Evolutionary conservation across 1,284 basidiomycete genomes (phyloP), one percentile per base, ranked within the genome.

Genomic region (Ceratobasidium sp.): DNA sequence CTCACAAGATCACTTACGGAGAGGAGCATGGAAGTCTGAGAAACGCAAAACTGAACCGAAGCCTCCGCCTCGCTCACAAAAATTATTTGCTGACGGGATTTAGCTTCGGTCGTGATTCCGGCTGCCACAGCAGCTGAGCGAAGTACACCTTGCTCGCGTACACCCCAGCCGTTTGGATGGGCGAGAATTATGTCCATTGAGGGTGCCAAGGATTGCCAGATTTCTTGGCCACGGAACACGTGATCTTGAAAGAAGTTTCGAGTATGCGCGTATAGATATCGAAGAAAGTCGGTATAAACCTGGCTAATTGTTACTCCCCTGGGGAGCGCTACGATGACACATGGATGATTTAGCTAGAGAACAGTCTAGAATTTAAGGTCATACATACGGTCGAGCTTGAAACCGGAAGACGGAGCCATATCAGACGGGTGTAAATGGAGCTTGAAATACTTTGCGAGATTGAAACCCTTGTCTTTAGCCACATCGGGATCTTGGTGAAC

Each of bases 41-140:
- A n/a, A n/a, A n/a, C n/a, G 20, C 68, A 77, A 33, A 78, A 81
- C 55, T 81, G 80, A 4, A 81, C 78, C 0, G 77, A 77, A 4
- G 80, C 80, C 28, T 81, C 80, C 1, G 63, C 80, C 49, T 81
- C 80, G 10, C 67, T 72, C 1, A 81, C 72, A 40, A 81, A 81
- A 0, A 33, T 33, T 5, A 81, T 67, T 1, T 66, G 68, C 0
- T 33, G 2, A 7, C 13, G 9, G 4, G 55, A 64, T 1, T 3
- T 1, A 7, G n/a, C 3, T 28, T 3, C 1, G 12, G 28, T 56
- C 0, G 42, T 28, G 9, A 46, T 10, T 2, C 60, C 75, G 13
- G 67, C 78, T 20, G 44, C 5, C 9, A 60, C 39, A 4, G 68
- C 58, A 0, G 76, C 75, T 0, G 28, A 18, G 1, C 78, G 73